These are phyloP conservation scores for Cercospora zeina DNA, from an alignment of 2,329 filamentous ascomycete genomes.

Conservation along the genomic window DNA sequence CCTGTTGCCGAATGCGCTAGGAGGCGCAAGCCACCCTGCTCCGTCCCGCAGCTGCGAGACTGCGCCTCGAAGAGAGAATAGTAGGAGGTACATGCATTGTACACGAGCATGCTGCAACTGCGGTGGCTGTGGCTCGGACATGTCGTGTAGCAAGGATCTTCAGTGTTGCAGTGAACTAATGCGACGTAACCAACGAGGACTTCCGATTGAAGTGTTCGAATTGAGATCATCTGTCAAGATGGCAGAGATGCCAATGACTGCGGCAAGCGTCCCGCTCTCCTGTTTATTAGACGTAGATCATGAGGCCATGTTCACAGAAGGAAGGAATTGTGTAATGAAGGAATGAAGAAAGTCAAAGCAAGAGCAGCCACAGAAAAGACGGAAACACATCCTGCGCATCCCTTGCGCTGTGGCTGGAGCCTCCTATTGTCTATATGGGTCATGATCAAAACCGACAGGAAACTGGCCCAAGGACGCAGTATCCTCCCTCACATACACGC, in stretches of 20 bases:
- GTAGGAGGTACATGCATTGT: not conserved
- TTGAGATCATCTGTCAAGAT: no score
- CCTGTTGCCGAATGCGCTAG: constrained; percentile 6
- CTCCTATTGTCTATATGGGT: constrained; percentile 24
- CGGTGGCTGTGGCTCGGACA: not conserved
- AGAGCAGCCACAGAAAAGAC: not conserved
- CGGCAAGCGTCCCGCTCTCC: no score
- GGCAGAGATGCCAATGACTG: no score
- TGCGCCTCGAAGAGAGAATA: not conserved
- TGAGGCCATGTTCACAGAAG: not conserved
- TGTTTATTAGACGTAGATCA: no score
- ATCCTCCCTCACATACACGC: constrained; percentile 61
- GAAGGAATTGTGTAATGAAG: not conserved
- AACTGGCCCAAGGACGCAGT: constrained; percentile 55
- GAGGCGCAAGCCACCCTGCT: constrained; percentile 2
- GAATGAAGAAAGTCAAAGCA: not conserved
- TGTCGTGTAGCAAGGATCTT: not conserved
- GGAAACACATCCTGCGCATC: constrained; percentile 6
- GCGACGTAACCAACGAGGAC: not conserved
- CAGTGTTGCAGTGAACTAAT: not conserved
- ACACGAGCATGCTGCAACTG: not conserved
- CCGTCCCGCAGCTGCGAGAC: constrained; percentile 1
- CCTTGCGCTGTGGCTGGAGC: not conserved
- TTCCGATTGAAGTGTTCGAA: not conserved
- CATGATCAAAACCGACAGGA: constrained; percentile 23